Percentiles rank a stretch among this genome's conserved stretches.
Evolutionary conservation across 2,329 filamentous ascomycete genomes (phyloP).

Genomic region (Aspergillus ochraceus): DNA sequence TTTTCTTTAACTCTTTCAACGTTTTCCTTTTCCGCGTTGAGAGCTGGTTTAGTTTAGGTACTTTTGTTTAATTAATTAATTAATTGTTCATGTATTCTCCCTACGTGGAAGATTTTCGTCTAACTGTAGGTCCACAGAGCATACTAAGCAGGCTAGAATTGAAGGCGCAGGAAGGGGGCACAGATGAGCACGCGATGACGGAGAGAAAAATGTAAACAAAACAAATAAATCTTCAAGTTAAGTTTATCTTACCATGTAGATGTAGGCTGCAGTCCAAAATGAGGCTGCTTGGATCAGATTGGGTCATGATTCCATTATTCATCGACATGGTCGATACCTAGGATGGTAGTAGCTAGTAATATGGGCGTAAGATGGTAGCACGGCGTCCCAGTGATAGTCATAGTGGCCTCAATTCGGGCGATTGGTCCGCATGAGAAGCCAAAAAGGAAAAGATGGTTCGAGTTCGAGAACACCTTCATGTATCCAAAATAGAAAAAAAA

Average conservation of each 20-base stretch:
- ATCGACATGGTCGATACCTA: not conserved
- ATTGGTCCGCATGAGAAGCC: not conserved
- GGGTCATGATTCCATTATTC: not conserved
- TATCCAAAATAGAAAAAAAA: not conserved
- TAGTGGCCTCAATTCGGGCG: not conserved
- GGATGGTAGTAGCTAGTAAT: not conserved
- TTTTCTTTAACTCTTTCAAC: too few relatives aligned
- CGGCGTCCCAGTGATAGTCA: not conserved
- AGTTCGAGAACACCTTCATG: not conserved
- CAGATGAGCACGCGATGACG: not conserved
- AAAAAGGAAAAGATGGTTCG: not conserved
- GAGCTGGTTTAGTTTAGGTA: too few relatives aligned
- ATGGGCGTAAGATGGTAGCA: not conserved
- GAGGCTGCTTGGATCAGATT: not conserved
- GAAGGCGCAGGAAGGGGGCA: too few relatives aligned
- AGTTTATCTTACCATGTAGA: not conserved
- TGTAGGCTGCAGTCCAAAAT: slow-evolving; percentile 2
- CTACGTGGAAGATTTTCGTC: too few relatives aligned
- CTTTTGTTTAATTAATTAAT: too few relatives aligned
- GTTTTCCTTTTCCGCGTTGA: too few relatives aligned
- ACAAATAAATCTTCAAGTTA: not conserved
- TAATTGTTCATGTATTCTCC: too few relatives aligned
- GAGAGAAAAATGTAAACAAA: not conserved
- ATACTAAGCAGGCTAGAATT: too few relatives aligned
- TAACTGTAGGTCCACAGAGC: too few relatives aligned